phyloP scores from a whole-genome alignment of 2,329 filamentous ascomycete species.

The Canariomyces notabilis region DNA sequence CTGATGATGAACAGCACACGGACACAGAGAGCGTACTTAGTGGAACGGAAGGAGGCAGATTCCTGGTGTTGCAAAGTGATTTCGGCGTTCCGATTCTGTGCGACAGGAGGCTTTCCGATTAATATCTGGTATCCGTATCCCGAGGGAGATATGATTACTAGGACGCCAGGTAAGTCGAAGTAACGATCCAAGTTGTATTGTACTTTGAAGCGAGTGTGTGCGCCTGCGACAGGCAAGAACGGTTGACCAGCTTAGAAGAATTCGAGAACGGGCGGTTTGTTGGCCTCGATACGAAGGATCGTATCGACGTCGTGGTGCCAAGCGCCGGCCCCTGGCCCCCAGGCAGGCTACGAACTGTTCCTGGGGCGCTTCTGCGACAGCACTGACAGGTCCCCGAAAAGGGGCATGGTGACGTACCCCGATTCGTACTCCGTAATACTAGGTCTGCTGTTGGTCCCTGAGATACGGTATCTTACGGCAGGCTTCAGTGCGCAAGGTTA shows the following conservation, averaged over 20 bases:
- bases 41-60: no score
- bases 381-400: slow-evolving; percentile 6
- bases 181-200: background rate
- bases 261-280: slow-evolving; percentile 6
- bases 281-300: slow-evolving; percentile 5
- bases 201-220: slow-evolving; percentile 10
- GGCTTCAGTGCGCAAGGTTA: no score
- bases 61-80: no score
- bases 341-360: no score
- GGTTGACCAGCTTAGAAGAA: slow-evolving; percentile 1
- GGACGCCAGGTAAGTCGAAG: background rate
- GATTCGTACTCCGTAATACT: no score
- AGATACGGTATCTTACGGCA: no score
- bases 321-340: no score
- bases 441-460: no score
- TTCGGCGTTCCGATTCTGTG: background rate
- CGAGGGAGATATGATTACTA: background rate
- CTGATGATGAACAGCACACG: no score
- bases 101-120: no score
- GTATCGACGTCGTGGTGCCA: slow-evolving; percentile 4
- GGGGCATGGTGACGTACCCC: slow-evolving; percentile 5
- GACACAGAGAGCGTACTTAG: no score
- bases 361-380: no score
- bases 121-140: background rate
- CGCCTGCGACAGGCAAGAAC: background rate